Conservation (phyloP, 225 moss, liverwort and hornwort species). For the Rhytidiadelphus loreus region DNA sequence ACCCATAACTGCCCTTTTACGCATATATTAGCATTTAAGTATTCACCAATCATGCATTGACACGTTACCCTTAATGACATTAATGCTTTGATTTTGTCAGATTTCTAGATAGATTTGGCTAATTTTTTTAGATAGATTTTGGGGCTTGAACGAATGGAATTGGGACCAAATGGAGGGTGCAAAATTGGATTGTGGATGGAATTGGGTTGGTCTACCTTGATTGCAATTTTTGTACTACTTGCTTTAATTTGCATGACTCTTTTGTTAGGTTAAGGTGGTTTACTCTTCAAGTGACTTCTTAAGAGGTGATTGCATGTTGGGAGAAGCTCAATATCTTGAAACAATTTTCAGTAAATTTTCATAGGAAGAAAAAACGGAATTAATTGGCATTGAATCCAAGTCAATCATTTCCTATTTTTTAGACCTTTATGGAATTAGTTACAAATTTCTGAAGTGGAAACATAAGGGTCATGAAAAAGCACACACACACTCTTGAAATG, state of each 20-base stretch:
- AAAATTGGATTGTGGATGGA: no score
- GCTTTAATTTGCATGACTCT: background rate
- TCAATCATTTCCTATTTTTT: rapidly evolving
- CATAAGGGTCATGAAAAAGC: rapidly evolving
- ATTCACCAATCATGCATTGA: no score
- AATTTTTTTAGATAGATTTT: no score
- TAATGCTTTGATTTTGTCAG: no score
- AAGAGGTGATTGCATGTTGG: background rate
- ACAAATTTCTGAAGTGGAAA: background rate
- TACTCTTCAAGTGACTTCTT: no score
- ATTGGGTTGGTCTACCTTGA: no score
- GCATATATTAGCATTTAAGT: no score
- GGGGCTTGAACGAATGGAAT: no score
- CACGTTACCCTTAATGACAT: no score
- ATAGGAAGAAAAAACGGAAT: background rate
- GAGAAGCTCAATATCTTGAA: background rate
- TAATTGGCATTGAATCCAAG: background rate
- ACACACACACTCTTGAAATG: rapidly evolving
- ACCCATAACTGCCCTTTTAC: no score
- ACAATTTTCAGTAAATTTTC: background rate
- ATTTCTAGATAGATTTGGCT: no score
- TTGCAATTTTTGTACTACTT: background rate
- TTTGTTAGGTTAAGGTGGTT: background rate
- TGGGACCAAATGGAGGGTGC: no score
- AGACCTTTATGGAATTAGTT: background rate